Conservation (phyloP, 441 rosid species). For the Viola pubescens region DNA sequence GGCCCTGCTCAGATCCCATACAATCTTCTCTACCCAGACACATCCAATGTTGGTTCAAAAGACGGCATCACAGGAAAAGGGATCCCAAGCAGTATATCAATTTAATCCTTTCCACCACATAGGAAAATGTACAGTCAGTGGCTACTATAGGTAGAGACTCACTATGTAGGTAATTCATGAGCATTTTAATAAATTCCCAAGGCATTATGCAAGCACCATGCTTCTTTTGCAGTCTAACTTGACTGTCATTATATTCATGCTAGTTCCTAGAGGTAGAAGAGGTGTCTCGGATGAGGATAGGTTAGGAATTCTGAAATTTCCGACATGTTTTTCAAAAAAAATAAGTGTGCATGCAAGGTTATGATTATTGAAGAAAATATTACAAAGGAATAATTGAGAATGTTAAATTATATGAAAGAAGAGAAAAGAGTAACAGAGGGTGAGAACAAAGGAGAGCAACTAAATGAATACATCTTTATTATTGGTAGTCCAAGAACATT, state of each 20-base stretch:
- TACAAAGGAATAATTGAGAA: neutral
- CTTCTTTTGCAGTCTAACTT: neutral
- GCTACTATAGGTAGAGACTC: neutral
- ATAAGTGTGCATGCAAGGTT: too few relatives aligned
- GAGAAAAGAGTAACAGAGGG: neutral
- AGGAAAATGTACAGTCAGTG: neutral
- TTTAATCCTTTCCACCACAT: slow-evolving; percentile 19
- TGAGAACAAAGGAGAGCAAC: neutral
- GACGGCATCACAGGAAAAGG: slow-evolving; percentile 39
- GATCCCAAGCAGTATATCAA: slow-evolving; percentile 54
- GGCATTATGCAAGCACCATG: neutral
- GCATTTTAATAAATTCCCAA: neutral
- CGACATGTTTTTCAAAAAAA: too few relatives aligned
- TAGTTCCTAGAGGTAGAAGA: neutral
- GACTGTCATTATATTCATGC: neutral
- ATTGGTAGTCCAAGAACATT: too few relatives aligned
- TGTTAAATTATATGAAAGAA: too few relatives aligned
- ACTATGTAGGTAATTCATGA: neutral
- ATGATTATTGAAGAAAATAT: neutral
- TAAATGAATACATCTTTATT: too few relatives aligned
- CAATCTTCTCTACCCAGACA: slow-evolving; percentile 36
- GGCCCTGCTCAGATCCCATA: slow-evolving; percentile 53
- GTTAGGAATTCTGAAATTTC: neutral
- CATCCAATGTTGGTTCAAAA: slow-evolving; percentile 18
- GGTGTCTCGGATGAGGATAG: neutral